phyloP scores from a whole-genome alignment of 805 yeast species.

The Soucietia sequanensis region DNA sequence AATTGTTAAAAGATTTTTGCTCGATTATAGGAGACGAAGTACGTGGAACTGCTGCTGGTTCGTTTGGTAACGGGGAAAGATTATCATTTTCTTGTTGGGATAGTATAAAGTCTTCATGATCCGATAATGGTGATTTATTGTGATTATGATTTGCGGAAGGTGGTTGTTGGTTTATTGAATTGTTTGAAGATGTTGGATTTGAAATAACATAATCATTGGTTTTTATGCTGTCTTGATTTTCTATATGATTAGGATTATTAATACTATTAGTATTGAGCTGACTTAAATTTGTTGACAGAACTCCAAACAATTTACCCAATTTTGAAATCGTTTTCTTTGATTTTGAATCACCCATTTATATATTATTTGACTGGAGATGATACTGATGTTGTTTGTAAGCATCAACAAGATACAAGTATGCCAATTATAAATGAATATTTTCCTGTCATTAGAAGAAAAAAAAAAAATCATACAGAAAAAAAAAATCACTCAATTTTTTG shows the following conservation, averaged over 20 bases:
- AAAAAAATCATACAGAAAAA: too few relatives aligned
- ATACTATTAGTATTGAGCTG: slow-evolving; percentile 1
- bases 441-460: too few relatives aligned
- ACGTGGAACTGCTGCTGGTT: neutral
- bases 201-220: slow-evolving; percentile 1
- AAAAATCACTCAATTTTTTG: too few relatives aligned
- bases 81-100: slow-evolving; percentile 10
- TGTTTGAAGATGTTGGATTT: neutral
- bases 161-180: neutral
- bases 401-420: too few relatives aligned
- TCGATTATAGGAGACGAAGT: slow-evolving; percentile 3
- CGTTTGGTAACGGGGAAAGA: slow-evolving; percentile 11
- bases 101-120: slow-evolving; percentile 5
- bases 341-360: slow-evolving; percentile 16
- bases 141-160: slow-evolving; percentile 2
- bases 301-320: slow-evolving; percentile 21
- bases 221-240: too few relatives aligned
- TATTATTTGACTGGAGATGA: too few relatives aligned
- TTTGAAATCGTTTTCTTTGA: slow-evolving; percentile 17
- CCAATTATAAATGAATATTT: too few relatives aligned
- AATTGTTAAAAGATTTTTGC: neutral
- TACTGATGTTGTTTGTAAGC: too few relatives aligned
- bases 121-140: neutral
- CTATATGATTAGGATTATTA: neutral
- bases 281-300: slow-evolving; percentile 13